A percentile compares a stretch with the other conserved stretches of the same genome.
These are phyloP conservation scores for Sungouiozyma ichnusensis DNA, from an alignment of 805 yeast species.

Conservation along the genomic window DNA sequence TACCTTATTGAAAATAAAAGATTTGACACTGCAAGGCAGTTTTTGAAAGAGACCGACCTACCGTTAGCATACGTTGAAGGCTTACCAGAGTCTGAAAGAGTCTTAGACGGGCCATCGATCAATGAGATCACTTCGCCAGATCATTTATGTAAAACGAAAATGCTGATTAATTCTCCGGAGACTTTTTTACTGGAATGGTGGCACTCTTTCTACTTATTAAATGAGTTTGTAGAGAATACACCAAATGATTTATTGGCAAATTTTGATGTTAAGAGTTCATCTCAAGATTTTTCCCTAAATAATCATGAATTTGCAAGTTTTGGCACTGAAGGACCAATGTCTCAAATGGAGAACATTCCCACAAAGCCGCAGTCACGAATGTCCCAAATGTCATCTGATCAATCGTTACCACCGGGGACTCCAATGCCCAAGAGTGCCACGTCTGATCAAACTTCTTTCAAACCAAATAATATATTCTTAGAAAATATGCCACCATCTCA, in stretches of 20 bases:
- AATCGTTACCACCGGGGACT: constrained; percentile 1
- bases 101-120: constrained; percentile 34
- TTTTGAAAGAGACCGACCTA: constrained; percentile 37
- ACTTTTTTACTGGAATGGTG: constrained; percentile 49
- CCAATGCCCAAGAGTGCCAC: neutral
- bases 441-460: neutral
- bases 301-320: neutral
- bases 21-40: constrained; percentile 39
- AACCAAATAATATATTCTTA: neutral
- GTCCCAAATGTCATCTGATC: neutral
- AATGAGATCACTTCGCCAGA: constrained; percentile 3
- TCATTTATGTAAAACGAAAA: constrained; percentile 20
- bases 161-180: constrained; percentile 35
- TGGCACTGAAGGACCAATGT: neutral
- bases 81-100: constrained; percentile 26
- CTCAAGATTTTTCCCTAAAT: neutral
- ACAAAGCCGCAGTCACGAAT: neutral
- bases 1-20: constrained; percentile 38
- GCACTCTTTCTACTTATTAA: constrained; percentile 39
- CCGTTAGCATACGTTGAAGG: constrained; percentile 24
- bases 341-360: constrained; percentile 1
- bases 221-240: constrained; percentile 33
- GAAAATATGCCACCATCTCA: too few species aligned
- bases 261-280: neutral
- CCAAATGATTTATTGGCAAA: constrained; percentile 18